Evolutionary conservation across 768 basidiomycete genomes (phyloP).

Genomic region (Boletus reticulatus): DNA sequence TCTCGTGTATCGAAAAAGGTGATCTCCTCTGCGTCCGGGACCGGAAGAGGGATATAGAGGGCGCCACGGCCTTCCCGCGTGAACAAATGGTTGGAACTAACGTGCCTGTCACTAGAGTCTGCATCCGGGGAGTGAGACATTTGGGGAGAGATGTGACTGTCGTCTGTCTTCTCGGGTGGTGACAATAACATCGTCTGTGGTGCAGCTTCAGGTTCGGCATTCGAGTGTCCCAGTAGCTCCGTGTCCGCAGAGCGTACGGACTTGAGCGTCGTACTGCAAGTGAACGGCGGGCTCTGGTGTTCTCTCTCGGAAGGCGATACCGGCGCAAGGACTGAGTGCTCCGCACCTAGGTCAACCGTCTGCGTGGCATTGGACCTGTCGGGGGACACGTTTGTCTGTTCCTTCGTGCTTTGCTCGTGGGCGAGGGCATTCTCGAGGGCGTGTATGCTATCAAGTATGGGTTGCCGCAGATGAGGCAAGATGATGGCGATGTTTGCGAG

Average conservation of each 20-base stretch:
- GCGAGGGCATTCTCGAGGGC: not conserved
- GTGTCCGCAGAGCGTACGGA: not conserved
- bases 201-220: not conserved
- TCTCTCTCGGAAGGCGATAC: not conserved
- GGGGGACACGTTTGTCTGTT: not conserved
- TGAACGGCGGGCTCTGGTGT: not conserved
- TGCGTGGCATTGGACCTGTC: not conserved
- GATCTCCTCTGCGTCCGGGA: constrained; percentile 14
- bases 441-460: constrained; percentile 13
- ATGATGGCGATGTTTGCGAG: constrained; percentile 24
- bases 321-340: not conserved
- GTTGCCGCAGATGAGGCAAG: constrained; percentile 23
- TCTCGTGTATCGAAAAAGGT: constrained; percentile 14
- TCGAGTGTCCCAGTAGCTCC: not conserved
- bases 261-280: not conserved
- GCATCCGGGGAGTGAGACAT: not conserved
- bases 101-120: not conserved
- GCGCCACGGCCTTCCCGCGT: not conserved
- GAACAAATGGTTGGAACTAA: not conserved
- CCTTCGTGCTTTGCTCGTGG: not conserved
- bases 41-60: constrained; percentile 12
- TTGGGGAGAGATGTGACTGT: not conserved
- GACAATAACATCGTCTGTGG: not conserved
- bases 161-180: not conserved
- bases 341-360: not conserved